These are phyloP conservation scores for Trichoderma guizhouense DNA, from an alignment of 2,329 filamentous ascomycete genomes.

Conservation along the genomic window DNA sequence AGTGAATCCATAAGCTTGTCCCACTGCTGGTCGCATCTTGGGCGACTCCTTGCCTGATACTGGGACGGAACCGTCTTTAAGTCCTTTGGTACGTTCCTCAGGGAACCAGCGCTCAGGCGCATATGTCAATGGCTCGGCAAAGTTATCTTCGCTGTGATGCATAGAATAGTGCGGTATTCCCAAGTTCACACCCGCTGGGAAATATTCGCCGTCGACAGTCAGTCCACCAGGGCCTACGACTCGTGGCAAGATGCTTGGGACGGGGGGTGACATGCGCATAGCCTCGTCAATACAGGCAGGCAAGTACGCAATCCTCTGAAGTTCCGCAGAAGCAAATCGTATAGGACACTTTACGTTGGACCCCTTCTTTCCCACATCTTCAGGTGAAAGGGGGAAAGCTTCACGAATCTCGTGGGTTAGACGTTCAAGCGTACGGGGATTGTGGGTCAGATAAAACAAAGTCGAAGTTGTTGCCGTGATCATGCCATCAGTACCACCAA, in stretches of 20 bases:
- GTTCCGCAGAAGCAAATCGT: slow-evolving; percentile 16
- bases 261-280: slow-evolving; percentile 19
- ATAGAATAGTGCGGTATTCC: slow-evolving; percentile 19
- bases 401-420: slow-evolving; percentile 18
- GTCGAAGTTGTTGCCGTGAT: slow-evolving; percentile 18
- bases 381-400: slow-evolving; percentile 2
- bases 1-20: slow-evolving; percentile 14
- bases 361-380: background rate
- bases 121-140: slow-evolving; percentile 16
- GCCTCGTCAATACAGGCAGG: slow-evolving; percentile 21
- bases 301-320: slow-evolving; percentile 16
- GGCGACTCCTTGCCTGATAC: slow-evolving; percentile 13
- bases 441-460: slow-evolving; percentile 19
- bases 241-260: slow-evolving; percentile 17
- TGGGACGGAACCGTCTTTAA: slow-evolving; percentile 3
- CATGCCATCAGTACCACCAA: slow-evolving; percentile 18
- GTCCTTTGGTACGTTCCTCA: background rate
- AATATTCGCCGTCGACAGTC: slow-evolving; percentile 19
- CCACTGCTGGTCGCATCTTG: slow-evolving; percentile 8
- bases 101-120: slow-evolving; percentile 18
- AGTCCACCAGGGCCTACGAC: slow-evolving; percentile 14
- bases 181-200: slow-evolving; percentile 19
- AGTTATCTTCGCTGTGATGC: slow-evolving; percentile 17
- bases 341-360: slow-evolving; percentile 15
- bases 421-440: slow-evolving; percentile 13